Base-by-base conservation (phyloP, 805 yeast species). In the Schizosaccharomyces cryophilus region DNA sequence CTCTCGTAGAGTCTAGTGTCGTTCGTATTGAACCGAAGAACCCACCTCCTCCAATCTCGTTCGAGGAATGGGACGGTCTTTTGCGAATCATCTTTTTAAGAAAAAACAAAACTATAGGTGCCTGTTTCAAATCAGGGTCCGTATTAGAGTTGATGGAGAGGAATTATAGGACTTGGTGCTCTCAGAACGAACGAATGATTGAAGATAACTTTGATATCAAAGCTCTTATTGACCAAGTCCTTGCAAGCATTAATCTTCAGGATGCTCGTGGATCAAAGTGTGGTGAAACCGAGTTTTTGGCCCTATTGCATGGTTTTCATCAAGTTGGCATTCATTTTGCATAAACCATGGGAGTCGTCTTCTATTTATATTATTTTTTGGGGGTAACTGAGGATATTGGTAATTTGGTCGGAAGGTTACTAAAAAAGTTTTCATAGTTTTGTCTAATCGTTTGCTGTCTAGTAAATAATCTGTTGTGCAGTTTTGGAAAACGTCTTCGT, bases 291-390 rank as follows among this genome's bases (percentile, higher is more conserved):
- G 98, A 93, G 69, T 93, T 93, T 72, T 75, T 93, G 67, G 67
- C 72, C 63, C 74, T 93, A 59, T 74, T 93, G 62, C 88, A 84
- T 67, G 96, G 95, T 1, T 93, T 93, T 77, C 96, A 93, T 73
- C 93, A 90, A 72, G 96, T 87, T 58, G 97, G 97, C 55, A 85
- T 93, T 63, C 97, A 90, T 72, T 93, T 93, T 73, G 95, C 96
- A 62, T 89, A 74, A 61, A n/a, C 19, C 13, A n/a, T 4, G n/a
- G 19, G 31, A 51, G 5, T 29, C 30, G 13, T 29, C 15, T 17
- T 29, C 15, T 17, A 19, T 51, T 29, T 17, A 19, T 51, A 17
- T 51, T 51, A 19, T 21, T 29, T 29, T 35, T 35, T 35, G 40
- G 13, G 40, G 40, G 13, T 35, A 35, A 11, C 40, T 35, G 40